These are phyloP conservation scores for Malus hybrid DNA, from an alignment of 331 rosid species.

Conservation along the genomic window DNA sequence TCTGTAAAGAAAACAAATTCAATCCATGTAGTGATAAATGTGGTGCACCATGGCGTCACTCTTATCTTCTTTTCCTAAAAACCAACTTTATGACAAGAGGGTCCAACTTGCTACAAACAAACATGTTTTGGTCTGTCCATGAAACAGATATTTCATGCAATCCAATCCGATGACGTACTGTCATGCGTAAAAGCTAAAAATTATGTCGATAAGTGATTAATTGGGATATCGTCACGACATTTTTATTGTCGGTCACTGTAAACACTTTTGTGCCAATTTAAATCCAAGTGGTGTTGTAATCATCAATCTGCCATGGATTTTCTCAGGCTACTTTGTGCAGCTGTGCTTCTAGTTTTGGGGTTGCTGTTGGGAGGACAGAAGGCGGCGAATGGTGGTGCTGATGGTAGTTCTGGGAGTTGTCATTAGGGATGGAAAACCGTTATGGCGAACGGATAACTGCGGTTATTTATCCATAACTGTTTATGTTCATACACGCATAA, in stretches of 20 bases:
- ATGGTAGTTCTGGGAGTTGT: slow-evolving; percentile 13
- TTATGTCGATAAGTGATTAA: no score
- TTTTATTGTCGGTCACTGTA: not conserved
- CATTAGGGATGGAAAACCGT: not conserved
- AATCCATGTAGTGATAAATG: not conserved
- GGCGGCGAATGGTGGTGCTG: slow-evolving; percentile 12
- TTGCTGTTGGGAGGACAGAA: not conserved
- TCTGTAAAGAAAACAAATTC: not conserved
- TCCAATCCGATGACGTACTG: no score
- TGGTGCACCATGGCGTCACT: not conserved
- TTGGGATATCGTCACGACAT: no score
- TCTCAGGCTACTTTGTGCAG: slow-evolving; percentile 8
- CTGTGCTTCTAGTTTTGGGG: slow-evolving; percentile 22
- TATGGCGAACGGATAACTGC: no score
- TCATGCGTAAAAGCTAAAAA: no score
- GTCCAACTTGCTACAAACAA: no score
- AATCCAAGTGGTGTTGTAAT: not conserved
- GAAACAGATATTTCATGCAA: no score
- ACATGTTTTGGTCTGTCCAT: no score
- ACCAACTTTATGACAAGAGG: not conserved
- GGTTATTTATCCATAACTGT: no score
- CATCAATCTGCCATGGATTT: slow-evolving; percentile 23
- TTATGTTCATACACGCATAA: no score
- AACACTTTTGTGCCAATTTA: not conserved
- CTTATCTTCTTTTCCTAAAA: not conserved